Evolutionary conservation across 208 protist species (phyloP), one percentile per base, ranked within the genome.

Genomic region (Trypanosoma mega): DNA sequence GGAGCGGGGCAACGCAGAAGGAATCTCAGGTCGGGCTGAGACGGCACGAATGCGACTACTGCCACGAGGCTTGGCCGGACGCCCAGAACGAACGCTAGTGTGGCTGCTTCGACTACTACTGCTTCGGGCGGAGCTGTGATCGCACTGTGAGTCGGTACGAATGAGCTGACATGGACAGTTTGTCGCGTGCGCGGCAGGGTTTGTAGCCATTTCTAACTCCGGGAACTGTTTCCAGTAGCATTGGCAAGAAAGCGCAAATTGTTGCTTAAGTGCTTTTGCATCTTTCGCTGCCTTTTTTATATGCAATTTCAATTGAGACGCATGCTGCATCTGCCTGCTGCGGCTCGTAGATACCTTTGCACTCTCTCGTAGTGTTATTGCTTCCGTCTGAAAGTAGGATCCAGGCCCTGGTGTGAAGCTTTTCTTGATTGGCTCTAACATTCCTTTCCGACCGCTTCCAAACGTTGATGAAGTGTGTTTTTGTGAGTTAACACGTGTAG

Each of bases 111-210:
- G 26, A 50, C 37, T 18, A 29, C 43, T n/a, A 39, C 34, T 58
- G 18, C 34, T 16, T 26, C 54, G 46, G 34, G 6, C 34, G 6
- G 34, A 39, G 6, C 23, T 31, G 9, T 52, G 30, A 51, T 20
- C 29, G 12, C 18, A 26, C 31, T 33, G 29, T 23, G 26, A 87
- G 1, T 68, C 39, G 0, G 43, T 51, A 37, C 75, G 54, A 24
- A 76, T 73, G 16, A 23, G 34, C 23, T 87, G 72, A 46, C 74
- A 84, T 2, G 85, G 77, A 44, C 85, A 93, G 29, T 39, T 59
- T 11, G 70, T 55, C 21, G 79, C 80, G 53, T 93, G 85, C 21
- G 85, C 73, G 29, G 82, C 66, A 1, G 85, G 82, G 69, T 90
- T 89, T 31, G 76, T 77, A 20, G 85, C 68, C 63, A 85, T 85